Conservation (phyloP, 1,284 basidiomycete genomes). For the Leccinum pachyderme region DNA sequence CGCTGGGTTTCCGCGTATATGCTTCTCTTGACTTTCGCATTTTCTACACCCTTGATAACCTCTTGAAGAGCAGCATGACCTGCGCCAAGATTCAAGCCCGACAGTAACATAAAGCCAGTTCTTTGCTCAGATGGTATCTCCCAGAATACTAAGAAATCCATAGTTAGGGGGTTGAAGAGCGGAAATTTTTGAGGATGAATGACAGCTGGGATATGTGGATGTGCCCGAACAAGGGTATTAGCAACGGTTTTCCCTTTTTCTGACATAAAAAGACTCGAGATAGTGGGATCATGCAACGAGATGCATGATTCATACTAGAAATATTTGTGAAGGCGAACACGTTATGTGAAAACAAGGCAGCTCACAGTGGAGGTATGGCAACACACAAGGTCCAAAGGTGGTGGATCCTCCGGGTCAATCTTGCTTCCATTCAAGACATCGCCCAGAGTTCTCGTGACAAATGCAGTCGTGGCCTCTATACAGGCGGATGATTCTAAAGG, state of each 20-base stretch:
- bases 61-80: slow-evolving; percentile 59
- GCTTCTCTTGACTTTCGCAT: slow-evolving; percentile 68
- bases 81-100: slow-evolving; percentile 66
- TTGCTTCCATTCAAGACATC: slow-evolving; percentile 51
- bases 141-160: slow-evolving; percentile 79
- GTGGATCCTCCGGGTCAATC: slow-evolving; percentile 46
- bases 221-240: slow-evolving; percentile 40
- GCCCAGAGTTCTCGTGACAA: slow-evolving; percentile 51
- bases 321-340: slow-evolving; percentile 4
- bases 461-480: slow-evolving; percentile 44
- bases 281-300: slow-evolving; percentile 34
- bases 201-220: slow-evolving; percentile 61
- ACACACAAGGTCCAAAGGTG: slow-evolving; percentile 53
- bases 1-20: slow-evolving; percentile 89
- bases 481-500: slow-evolving; percentile 39
- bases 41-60: slow-evolving; percentile 56
- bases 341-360: background rate
- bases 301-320: slow-evolving; percentile 16
- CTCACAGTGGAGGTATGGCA: slow-evolving; percentile 50
- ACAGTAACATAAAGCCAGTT: slow-evolving; percentile 58
- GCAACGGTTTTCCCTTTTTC: slow-evolving; percentile 45
- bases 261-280: slow-evolving; percentile 48
- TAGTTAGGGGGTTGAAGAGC: slow-evolving; percentile 66
- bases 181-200: slow-evolving; percentile 69
- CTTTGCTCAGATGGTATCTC: slow-evolving; percentile 55